These are phyloP conservation scores for Pleurotus giganteus DNA, from an alignment of 768 basidiomycete species.

Conservation along the genomic window DNA sequence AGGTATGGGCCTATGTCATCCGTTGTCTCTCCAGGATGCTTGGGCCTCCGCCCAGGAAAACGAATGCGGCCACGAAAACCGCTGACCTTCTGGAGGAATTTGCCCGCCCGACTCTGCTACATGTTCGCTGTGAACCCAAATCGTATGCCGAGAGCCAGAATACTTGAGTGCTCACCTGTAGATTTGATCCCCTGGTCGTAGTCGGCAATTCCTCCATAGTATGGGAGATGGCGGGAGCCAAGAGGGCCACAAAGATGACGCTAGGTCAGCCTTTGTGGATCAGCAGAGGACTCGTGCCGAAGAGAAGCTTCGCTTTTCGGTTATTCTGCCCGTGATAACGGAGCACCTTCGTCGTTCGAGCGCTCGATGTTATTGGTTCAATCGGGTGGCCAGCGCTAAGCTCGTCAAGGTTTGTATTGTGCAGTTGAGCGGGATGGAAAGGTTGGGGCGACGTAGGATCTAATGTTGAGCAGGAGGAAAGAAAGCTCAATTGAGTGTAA, in stretches of 20 bases:
- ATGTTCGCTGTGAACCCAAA: no score
- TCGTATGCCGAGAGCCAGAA: background rate
- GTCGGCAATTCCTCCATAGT: background rate
- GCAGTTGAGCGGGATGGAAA: no score
- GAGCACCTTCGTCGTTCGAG: no score
- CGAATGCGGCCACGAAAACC: conserved; percentile 35
- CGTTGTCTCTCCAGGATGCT: conserved; percentile 21
- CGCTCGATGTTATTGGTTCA: no score
- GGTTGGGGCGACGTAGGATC: no score
- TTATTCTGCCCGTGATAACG: no score
- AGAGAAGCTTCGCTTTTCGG: no score
- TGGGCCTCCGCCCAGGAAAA: conserved; percentile 23
- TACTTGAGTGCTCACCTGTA: background rate
- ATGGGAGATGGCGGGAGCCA: background rate
- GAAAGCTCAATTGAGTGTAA: no score
- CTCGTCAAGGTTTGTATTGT: no score
- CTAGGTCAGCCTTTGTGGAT: background rate
- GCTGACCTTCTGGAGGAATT: conserved; percentile 38
- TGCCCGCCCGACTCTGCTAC: conserved; percentile 26
- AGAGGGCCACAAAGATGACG: no score
- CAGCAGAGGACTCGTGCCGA: no score
- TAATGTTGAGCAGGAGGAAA: no score
- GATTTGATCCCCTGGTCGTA: background rate
- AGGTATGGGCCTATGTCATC: conserved; percentile 20
- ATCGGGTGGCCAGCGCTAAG: background rate